A percentile compares a stretch with the other conserved stretches of the same genome.
These are phyloP conservation scores for Actinidia chinensis DNA, from an alignment of 179 eudicot genomes.

Conservation along the genomic window DNA sequence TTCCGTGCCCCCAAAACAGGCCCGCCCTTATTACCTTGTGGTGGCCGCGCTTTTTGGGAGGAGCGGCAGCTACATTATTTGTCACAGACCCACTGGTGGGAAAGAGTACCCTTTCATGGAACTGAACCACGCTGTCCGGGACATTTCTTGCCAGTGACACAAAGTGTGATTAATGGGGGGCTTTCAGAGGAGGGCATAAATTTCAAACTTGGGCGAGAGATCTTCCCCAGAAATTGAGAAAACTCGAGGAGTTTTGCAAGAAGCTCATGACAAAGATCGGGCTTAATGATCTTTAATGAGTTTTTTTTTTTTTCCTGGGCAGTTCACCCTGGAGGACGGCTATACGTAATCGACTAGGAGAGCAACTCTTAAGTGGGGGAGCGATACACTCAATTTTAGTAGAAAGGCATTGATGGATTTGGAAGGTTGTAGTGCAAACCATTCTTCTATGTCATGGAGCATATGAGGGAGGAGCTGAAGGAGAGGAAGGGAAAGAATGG, in stretches of 20 bases:
- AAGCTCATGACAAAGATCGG: slow-evolving; percentile 51
- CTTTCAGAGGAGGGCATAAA: slow-evolving; percentile 83
- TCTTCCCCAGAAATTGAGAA: slow-evolving; percentile 74
- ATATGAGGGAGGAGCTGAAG: slow-evolving; percentile 68
- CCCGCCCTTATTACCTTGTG: slow-evolving; percentile 82
- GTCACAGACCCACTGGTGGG: slow-evolving; percentile 51
- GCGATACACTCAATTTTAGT: slow-evolving; percentile 64
- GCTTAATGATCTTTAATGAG: slow-evolving; percentile 47
- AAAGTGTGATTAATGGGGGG: slow-evolving; percentile 61
- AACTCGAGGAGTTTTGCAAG: slow-evolving; percentile 77
- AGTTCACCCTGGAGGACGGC: slow-evolving; percentile 95
- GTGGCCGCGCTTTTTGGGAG: slow-evolving; percentile 91
- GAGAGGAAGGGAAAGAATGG: slow-evolving; percentile 59
- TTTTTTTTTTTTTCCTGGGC: slow-evolving; percentile 95
- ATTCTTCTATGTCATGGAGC: slow-evolving; percentile 80
- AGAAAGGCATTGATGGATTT: slow-evolving; percentile 78
- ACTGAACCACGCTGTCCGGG: slow-evolving; percentile 64
- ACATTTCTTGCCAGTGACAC: slow-evolving; percentile 77
- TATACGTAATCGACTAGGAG: slow-evolving; percentile 65
- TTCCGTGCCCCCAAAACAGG: slow-evolving; percentile 79
- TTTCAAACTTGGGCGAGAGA: slow-evolving; percentile 79
- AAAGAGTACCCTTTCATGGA: slow-evolving; percentile 68
- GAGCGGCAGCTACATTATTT: slow-evolving; percentile 71
- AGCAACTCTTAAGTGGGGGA: slow-evolving; percentile 32
- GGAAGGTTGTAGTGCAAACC: slow-evolving; percentile 92